These are phyloP conservation scores for Oxyria digyna DNA, from an alignment of 148 eudicot species.

Conservation along the genomic window DNA sequence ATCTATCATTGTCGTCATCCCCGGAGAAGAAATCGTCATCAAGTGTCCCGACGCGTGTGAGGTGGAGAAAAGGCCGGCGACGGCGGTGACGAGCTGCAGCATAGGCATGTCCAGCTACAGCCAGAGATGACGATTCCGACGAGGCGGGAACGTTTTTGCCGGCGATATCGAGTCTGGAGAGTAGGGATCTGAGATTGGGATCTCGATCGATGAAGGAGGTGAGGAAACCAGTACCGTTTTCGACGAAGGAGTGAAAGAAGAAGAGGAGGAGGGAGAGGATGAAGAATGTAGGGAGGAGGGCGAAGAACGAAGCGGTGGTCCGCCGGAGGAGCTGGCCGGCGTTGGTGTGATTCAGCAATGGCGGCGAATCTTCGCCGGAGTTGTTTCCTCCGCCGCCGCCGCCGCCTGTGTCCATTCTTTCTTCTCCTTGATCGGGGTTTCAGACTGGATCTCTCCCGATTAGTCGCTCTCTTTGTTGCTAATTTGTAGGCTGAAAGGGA, in stretches of 20 bases:
- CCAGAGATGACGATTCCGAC: constrained; percentile 10
- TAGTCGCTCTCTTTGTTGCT: neutral
- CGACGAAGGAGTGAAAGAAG: constrained; percentile 64
- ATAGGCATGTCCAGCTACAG: neutral
- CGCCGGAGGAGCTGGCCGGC: constrained; percentile 33
- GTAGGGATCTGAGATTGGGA: constrained; percentile 50
- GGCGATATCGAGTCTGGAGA: constrained; percentile 46
- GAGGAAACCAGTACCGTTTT: constrained; percentile 47
- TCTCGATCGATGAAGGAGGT: constrained; percentile 52
- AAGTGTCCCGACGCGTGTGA: constrained; percentile 72
- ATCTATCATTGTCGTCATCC: constrained; percentile 37
- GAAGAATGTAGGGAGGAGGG: constrained; percentile 43
- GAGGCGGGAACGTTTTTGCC: constrained; percentile 1
- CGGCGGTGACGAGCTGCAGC: constrained; percentile 22
- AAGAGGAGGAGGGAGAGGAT: constrained; percentile 52
- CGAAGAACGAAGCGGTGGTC: constrained; percentile 23
- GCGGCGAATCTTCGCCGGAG: constrained; percentile 19
- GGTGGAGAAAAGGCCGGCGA: constrained; percentile 61
- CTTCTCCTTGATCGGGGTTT: neutral
- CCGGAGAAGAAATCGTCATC: constrained; percentile 87
- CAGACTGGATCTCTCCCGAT: neutral
- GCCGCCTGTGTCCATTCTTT: neutral
- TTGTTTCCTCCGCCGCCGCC: constrained; percentile 8
- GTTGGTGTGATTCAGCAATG: constrained; percentile 22
- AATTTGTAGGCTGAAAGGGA: neutral